Evolutionary conservation across 495 filamentous ascomycete genomes (phyloP), one percentile per base, ranked within the genome.

Genomic region (Lophiotrema nucula): DNA sequence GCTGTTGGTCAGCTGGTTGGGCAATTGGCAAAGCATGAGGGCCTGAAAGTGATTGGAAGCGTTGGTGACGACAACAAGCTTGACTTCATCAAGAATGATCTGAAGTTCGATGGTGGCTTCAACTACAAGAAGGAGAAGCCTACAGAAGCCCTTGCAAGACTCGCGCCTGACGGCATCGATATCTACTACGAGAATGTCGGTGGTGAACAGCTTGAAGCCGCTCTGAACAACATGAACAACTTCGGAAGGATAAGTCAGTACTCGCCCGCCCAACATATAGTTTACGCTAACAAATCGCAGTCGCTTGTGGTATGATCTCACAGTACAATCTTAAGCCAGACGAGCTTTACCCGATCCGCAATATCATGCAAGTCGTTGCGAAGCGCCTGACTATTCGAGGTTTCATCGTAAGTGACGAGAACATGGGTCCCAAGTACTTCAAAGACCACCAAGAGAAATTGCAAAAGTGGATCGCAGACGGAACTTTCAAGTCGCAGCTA

Each of bases 121-220:
- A 82, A 82, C 69, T 82, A 82, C 67, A 89, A 89, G 79, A 88
- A 77, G 21, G 85, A 87, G 74, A 81, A 83, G 63, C 77, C 86
- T 16, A 65, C 65, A 1, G 85, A 88, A 43, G 92, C 90, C 1
- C 74, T 96, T 46, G 72, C 76, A 60, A 79, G 89, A 60, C 74
- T 95, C 39, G 88, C 87, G 4, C 92, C 90, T 0, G 67, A 92
- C 25, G 92, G 92, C 11, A 79, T 97, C 44, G 90, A 96, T 67
- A 95, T 97, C 69, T 96, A 96, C 75, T 97, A 86, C 64, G 92
- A 97, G 71, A 96, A 96, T 60, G 92, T 97, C 18, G 92, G 92
- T 6, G 92, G 91, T 6, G 89, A 92, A 75, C 86, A 90, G 61
- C 76, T 96, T 31, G 87, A 91, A 59, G 90, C 89, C 21, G 72